phyloP scores from a whole-genome alignment of 2,329 filamentous ascomycete genomes.

The Colletotrichum orbiculare region DNA sequence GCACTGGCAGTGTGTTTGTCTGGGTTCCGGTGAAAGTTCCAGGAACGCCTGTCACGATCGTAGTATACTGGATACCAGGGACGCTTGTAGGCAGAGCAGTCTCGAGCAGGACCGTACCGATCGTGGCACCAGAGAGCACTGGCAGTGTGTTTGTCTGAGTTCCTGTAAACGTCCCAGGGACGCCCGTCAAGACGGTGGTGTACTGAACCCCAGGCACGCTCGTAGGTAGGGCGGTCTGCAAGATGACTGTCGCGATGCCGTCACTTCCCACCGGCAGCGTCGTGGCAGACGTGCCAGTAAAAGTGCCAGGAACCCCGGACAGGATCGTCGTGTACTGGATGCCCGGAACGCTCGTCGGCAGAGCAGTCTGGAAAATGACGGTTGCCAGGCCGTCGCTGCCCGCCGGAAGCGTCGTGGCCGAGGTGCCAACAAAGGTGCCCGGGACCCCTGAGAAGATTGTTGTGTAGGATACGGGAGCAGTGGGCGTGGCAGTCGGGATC shows the following conservation, averaged over 20 bases:
- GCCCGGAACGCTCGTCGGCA: background rate
- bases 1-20: constrained; percentile 1
- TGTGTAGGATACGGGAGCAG: constrained; percentile 5
- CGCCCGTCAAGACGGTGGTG: background rate
- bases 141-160: constrained; percentile 8
- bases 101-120: constrained; percentile 19
- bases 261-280: constrained; percentile 14
- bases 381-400: constrained; percentile 19
- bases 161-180: background rate
- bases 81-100: constrained; percentile 13
- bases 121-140: background rate
- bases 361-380: constrained; percentile 12
- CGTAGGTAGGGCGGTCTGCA: background rate
- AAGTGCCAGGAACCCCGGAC: constrained; percentile 20
- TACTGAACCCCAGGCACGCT: background rate
- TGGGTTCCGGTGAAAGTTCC: constrained; percentile 8
- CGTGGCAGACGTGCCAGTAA: background rate
- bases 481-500: background rate
- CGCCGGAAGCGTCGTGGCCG: constrained; percentile 7
- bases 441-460: constrained; percentile 11
- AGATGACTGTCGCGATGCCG: constrained; percentile 11
- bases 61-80: background rate
- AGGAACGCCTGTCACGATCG: constrained; percentile 5
- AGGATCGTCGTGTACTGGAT: no score
- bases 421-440: constrained; percentile 6